Evolutionary conservation across 768 basidiomycete species (phyloP), one percentile per base, ranked within the genome.

Genomic region (Leccinum subgranulosum): DNA sequence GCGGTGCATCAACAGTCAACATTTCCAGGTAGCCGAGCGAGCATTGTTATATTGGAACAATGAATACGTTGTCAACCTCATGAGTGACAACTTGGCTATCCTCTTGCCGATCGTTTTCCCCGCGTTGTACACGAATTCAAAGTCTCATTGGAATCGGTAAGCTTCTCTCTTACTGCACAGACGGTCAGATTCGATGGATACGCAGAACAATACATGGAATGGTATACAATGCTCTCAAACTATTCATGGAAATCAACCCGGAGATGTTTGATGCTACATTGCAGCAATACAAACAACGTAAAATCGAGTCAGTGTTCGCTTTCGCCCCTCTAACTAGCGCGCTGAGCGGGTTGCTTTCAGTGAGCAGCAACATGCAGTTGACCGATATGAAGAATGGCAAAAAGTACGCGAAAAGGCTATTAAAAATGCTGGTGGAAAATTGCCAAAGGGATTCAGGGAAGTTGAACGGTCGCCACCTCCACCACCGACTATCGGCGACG

Each of bases 211-310:
- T 98, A 66, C 97, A 99, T 64, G 93, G 93, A 60, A 95, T 98
- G 92, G 95, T 98, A 28, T 98, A 97, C 76, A 98, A 98, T 70
- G 97, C 97, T 2, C 78, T 99, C 71, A 98, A 96, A 73, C 73
- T 98, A 57, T 96, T 98, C 77, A 98, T 98, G 95, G 97, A 99
- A 74, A 93, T 98, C 71, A 98, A 98, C 69, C 91, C 94, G 0
- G 92, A 96, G 69, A 76, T 98, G 23, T 99, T 99, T 64, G 95
- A 98, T 65, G 91, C 91, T 63, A 85, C 89, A 53, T 86, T 98
- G 81, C 89, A 90, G 48, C 91, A 94, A 60, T 98, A 96, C 75
- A 96, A 91, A 75, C 88, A 91, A 69, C 84, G 85, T 55, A 89
- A 87, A 74, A 78, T 88, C 48, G 85, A 88, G 95, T 97, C 64